These are phyloP conservation scores for Penicillium occitanis DNA, from an alignment of 2,329 filamentous ascomycete genomes.

Conservation along the genomic window DNA sequence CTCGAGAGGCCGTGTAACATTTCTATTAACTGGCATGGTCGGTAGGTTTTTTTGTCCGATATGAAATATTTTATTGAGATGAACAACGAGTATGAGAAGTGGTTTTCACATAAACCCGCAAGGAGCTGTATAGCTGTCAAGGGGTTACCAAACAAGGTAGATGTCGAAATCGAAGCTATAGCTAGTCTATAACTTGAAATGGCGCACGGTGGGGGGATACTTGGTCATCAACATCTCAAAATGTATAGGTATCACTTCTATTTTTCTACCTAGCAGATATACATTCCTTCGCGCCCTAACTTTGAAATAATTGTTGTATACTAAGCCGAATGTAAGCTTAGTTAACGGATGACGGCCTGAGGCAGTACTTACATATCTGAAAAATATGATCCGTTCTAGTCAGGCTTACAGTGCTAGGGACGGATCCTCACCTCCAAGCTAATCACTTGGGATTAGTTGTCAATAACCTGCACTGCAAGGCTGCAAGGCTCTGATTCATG, in stretches of 20 bases:
- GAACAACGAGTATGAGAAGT: not conserved
- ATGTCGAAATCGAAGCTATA: constrained; percentile 1
- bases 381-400: not conserved
- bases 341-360: not conserved
- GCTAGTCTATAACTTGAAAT: not conserved
- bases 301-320: not conserved
- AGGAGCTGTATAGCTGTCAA: not conserved
- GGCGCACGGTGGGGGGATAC: not conserved
- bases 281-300: not conserved
- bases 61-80: not conserved
- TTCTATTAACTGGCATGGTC: not conserved
- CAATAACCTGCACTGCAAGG: too few species aligned
- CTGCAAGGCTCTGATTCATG: too few species aligned
- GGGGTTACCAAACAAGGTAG: not conserved
- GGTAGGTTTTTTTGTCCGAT: not conserved
- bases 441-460: not conserved
- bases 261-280: not conserved
- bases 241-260: too few species aligned
- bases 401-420: not conserved
- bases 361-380: not conserved
- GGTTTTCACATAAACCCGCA: not conserved
- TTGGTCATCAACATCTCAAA: not conserved
- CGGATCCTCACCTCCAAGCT: not conserved
- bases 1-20: not conserved
- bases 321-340: not conserved